A percentile compares a stretch with the other conserved stretches of the same genome.
Conservation (phyloP, 305 asterid species). For the Stenogyne calaminthoides region DNA sequence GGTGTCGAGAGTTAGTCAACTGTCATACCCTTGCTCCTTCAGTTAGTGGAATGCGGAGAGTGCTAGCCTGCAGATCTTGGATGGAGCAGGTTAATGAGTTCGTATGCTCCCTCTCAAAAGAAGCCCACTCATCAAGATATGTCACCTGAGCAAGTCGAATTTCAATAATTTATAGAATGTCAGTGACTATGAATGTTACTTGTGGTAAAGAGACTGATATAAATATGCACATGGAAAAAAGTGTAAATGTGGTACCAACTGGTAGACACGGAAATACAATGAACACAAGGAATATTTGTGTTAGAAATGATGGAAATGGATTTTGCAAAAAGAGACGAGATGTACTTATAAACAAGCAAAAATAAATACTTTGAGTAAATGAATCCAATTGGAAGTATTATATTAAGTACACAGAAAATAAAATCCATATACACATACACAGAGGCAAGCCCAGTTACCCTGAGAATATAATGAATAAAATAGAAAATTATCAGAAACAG, state of each 20-base stretch:
- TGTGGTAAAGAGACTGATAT: slow-evolving; percentile 4
- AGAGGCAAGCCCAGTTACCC: background rate
- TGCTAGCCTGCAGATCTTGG: slow-evolving; percentile 79
- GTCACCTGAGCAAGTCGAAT: slow-evolving; percentile 47
- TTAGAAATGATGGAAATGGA: background rate
- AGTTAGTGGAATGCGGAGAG: slow-evolving; percentile 78
- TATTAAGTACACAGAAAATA: background rate
- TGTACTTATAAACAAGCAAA: background rate
- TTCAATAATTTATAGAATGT: slow-evolving; percentile 6
- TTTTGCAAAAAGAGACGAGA: background rate
- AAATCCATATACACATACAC: background rate
- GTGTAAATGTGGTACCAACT: background rate
- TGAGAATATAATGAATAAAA: background rate
- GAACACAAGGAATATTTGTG: background rate
- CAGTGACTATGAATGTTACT: slow-evolving; percentile 6
- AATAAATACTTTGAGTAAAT: background rate
- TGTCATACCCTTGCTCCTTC: slow-evolving; percentile 81
- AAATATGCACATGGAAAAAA: background rate
- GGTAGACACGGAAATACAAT: background rate
- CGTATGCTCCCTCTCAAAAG: slow-evolving; percentile 67
- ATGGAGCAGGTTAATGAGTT: slow-evolving; percentile 59
- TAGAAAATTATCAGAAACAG: background rate
- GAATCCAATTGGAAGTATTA: background rate
- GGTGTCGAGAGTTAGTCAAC: slow-evolving; percentile 24
- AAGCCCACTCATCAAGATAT: slow-evolving; percentile 77